Base-by-base conservation (phyloP, 805 yeast genomes). In the Clavispora fructus region DNA sequence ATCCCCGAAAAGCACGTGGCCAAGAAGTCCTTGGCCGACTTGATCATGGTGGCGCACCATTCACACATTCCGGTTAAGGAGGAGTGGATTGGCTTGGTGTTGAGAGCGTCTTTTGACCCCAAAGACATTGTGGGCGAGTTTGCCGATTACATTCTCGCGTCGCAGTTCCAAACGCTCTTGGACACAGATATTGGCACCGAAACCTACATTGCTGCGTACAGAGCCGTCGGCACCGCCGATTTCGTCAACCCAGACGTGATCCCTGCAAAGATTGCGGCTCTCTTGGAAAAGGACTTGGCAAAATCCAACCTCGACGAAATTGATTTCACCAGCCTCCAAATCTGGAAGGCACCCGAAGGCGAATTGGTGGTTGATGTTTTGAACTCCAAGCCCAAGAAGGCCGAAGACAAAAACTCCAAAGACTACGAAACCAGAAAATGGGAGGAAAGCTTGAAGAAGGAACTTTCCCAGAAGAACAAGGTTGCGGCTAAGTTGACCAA, bases 371-470 rank as follows among this genome's bases (percentile, higher is more conserved):
- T 82, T 16, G 82, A 87, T 57, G 80, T 87, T 6, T 63, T 87
- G 41, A 77, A 74, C 32, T 56, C 61, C 11, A 67, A 67, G 45
- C 40, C 59, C 2, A 76, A 71, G 58, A 65, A 65, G 30, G 69
- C 67, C 5, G 79, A 80, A 12, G 79, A 80, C 59, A 87, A 86
- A 61, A 87, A 87, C 60, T 69, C 87, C 1, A 90, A 83, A 59
- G 96, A 90, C 57, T 88, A 88, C 56, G 95, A 85, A 56, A 85
- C 91, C 2, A 68, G 78, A 48, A 82, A 87, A 62, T 92, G 98
- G 98, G 99, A 94, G 60, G 90, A 84, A 54, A 78, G 78, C 43
- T 77, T 94, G 29, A 80, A 92, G 56, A 80, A 81, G 51, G 92
- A 89, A 58, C 71, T 90, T 32, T 82, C 85, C 1, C 73, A 74